Evolutionary conservation across 371 early-diverging fungal genomes (phyloP), one percentile per base, ranked within the genome.

Genomic region (Coemansia sp.): DNA sequence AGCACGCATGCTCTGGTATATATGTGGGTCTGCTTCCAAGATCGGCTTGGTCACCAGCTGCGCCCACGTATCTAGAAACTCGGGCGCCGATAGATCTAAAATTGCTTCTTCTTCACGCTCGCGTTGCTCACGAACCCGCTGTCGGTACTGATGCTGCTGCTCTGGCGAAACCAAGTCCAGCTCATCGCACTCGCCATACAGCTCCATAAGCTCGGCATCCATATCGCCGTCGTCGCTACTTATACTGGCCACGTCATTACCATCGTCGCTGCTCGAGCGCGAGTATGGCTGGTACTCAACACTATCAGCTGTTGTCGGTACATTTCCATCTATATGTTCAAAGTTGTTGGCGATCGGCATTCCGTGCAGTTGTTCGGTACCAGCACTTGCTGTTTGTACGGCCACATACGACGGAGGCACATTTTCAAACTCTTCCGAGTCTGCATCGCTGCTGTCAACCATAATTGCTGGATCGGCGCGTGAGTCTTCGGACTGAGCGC

Each of bases 381-480:
- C 23, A 18, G 18, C 30, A 7, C n/a, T 16, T 18, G 30, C n/a
- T 18, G 16, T 21, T 23, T 57, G 39, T 14, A 58, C 39, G 6
- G 21, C 2, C 7, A 11, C 44, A 23, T 12, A 25, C 7, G 20
- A 26, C 3, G 71, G 54, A 7, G 64, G 42, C 21, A 78, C 79
- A 1, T 71, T 74, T 53, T 84, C 80, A 23, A 83, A 61, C 54
- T 82, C 79, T 14, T 72, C 67, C 7, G 61, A 25, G 40, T 67
- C 64, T 18, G 67, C 62, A 2, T 48, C 56, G 23, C 68, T 65
- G 6, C 62, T 42, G 20, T 47, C 39, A 11, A 63, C 51, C 28
- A 52, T 64, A 9, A 68, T 65, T 21, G 53, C 67, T 23, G 50
- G 40, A 33, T 11, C 50, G 33, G 39, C 53, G 11, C 11, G 30